These are phyloP conservation scores for Chenopodium album DNA, from an alignment of 148 eudicot species.

Conservation along the genomic window DNA sequence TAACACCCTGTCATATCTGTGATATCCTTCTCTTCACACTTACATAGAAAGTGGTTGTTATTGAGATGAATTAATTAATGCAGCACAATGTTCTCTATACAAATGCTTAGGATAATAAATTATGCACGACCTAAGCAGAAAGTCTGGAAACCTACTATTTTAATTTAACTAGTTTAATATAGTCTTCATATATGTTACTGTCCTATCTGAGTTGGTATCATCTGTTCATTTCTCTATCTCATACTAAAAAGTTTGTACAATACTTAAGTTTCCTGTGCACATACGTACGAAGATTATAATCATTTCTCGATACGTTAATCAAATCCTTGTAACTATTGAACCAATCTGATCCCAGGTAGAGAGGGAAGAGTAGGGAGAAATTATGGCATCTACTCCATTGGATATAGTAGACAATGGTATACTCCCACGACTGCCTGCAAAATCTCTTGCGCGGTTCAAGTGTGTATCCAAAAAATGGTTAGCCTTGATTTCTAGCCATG, in stretches of 20 bases:
- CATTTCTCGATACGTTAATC: no score
- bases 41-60: no score
- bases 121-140: no score
- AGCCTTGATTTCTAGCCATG: slow-evolving; percentile 10
- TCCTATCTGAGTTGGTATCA: not conserved
- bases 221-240: not conserved
- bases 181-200: not conserved
- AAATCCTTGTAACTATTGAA: no score
- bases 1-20: no score
- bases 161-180: no score
- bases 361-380: no score
- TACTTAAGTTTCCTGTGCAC: not conserved
- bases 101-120: no score
- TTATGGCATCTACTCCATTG: slow-evolving; percentile 9
- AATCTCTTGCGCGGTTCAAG: slow-evolving; percentile 24
- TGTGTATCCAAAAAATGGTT: slow-evolving; percentile 27
- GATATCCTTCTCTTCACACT: no score
- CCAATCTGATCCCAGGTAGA: not conserved
- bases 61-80: no score
- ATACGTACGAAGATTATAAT: not conserved
- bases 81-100: no score
- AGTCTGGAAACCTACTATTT: no score
- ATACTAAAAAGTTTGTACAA: not conserved
- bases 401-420: slow-evolving; percentile 11
- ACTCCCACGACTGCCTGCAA: slow-evolving; percentile 27